Evolutionary conservation across 495 filamentous ascomycete species (phyloP).

Genomic region (Penicillium bialowiezense): DNA sequence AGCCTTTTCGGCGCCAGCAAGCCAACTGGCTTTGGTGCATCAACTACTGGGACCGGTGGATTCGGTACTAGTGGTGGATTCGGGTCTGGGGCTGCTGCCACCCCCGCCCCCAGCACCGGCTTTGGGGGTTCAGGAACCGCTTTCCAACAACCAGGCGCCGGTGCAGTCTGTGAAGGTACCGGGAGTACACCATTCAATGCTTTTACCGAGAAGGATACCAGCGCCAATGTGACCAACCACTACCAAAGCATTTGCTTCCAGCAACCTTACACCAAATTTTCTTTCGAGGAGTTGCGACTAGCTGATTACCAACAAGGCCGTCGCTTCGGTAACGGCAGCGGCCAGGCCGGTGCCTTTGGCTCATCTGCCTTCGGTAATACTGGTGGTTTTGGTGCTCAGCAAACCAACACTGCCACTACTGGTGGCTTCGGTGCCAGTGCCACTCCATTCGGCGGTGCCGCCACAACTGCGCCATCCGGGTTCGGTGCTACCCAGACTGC

Average conservation of each 20-base stretch:
- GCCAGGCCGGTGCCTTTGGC: conserved; percentile 83
- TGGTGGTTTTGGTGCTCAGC: conserved; percentile 39
- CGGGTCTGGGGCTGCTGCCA: conserved; percentile 15
- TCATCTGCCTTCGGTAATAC: conserved; percentile 38
- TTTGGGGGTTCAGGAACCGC: conserved; percentile 48
- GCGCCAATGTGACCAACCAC: conserved; percentile 56
- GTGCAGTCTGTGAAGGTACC: conserved; percentile 62
- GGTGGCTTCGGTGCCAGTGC: conserved; percentile 53
- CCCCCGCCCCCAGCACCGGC: conserved; percentile 9
- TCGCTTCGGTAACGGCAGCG: conserved; percentile 73
- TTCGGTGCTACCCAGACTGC: conserved; percentile 51
- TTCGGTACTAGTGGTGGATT: conserved; percentile 24
- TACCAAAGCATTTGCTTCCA: conserved; percentile 89
- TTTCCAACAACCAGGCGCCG: conserved; percentile 34
- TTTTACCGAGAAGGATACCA: conserved; percentile 76
- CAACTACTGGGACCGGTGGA: conserved; percentile 21
- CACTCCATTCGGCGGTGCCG: conserved; percentile 52
- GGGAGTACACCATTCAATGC: conserved; percentile 70
- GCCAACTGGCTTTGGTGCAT: conserved; percentile 34
- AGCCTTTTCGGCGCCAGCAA: conserved; percentile 50
- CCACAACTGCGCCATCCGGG: conserved; percentile 41
- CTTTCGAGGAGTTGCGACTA: conserved; percentile 83
- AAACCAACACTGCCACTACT: conserved; percentile 36
- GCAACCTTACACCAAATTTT: conserved; percentile 83
- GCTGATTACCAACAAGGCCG: conserved; percentile 88